Evolutionary conservation across 2,329 filamentous ascomycete species (phyloP).

Genomic region (Xylaria sp.): DNA sequence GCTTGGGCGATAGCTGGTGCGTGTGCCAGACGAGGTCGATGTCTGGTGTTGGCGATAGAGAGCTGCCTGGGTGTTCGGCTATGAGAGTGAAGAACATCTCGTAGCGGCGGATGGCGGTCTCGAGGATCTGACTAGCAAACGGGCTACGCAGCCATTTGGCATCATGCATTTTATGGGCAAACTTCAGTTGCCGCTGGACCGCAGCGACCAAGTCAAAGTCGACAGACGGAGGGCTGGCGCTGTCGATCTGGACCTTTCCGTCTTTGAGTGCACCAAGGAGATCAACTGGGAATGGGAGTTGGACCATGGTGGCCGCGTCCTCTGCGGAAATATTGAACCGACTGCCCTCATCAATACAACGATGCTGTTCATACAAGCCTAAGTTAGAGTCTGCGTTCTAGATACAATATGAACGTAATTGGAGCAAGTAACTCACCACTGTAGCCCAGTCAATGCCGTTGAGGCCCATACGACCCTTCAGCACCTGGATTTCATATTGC

Average conservation of each 20-base stretch:
- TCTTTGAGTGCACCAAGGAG: conserved; percentile 20
- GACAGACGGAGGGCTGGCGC: conserved; percentile 8
- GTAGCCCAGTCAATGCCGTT: conserved; percentile 8
- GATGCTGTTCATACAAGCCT: conserved; percentile 11
- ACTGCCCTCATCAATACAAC: conserved; percentile 9
- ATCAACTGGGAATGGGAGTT: conserved; percentile 12
- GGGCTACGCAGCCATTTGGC: conserved; percentile 19
- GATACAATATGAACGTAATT: background rate
- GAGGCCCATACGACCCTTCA: conserved; percentile 8
- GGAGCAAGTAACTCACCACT: conserved; percentile 4
- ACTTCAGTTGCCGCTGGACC: conserved; percentile 19
- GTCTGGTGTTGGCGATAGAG: conserved; percentile 16
- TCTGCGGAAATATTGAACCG: conserved; percentile 11
- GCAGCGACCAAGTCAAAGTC: conserved; percentile 17
- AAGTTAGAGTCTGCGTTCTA: conserved; percentile 8
- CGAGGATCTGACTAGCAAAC: conserved; percentile 12
- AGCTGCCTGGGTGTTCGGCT: conserved; percentile 12
- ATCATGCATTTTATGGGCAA: conserved; percentile 23
- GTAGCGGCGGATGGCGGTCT: conserved; percentile 22
- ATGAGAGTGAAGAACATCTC: conserved; percentile 20
- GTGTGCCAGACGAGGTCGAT: conserved; percentile 20
- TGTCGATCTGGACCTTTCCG: conserved; percentile 9
- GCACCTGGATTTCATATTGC: conserved; percentile 8
- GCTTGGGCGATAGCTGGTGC: conserved; percentile 15
- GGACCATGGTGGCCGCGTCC: conserved; percentile 14